These are phyloP conservation scores for Gossypioides kirkii DNA, from an alignment of 345 rosid genomes.

Conservation along the genomic window DNA sequence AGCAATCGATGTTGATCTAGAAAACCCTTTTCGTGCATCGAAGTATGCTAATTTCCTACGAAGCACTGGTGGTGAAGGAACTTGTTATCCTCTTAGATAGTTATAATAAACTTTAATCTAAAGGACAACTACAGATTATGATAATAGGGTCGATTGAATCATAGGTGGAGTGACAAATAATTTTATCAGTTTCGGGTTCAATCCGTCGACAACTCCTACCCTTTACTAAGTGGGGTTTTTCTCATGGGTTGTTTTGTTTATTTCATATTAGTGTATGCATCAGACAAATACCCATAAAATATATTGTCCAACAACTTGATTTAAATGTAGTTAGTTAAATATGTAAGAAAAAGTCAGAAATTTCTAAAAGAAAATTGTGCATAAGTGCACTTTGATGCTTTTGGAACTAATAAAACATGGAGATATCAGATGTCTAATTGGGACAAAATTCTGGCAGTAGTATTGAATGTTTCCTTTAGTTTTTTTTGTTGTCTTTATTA, in stretches of 20 bases:
- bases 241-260: background rate
- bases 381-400: background rate
- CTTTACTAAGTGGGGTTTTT: background rate
- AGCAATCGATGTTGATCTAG: slow-evolving; percentile 53
- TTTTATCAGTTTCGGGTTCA: no score
- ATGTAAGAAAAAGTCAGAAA: background rate
- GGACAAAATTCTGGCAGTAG: no score
- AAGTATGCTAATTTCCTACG: slow-evolving; percentile 72
- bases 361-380: no score
- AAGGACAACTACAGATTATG: background rate
- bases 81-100: slow-evolving; percentile 47
- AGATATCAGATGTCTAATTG: no score
- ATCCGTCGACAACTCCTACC: no score
- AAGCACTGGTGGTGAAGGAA: slow-evolving; percentile 66
- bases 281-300: background rate
- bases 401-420: background rate
- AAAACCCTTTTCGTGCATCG: slow-evolving; percentile 43
- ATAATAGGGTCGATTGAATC: background rate
- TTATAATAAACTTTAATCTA: slow-evolving; percentile 5
- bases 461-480: no score
- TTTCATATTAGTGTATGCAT: background rate
- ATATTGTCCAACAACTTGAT: background rate
- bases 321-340: background rate
- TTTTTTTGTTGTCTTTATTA: no score
- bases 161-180: no score